Conservation (phyloP, 345 rosid species). For the Acer campestre region DNA sequence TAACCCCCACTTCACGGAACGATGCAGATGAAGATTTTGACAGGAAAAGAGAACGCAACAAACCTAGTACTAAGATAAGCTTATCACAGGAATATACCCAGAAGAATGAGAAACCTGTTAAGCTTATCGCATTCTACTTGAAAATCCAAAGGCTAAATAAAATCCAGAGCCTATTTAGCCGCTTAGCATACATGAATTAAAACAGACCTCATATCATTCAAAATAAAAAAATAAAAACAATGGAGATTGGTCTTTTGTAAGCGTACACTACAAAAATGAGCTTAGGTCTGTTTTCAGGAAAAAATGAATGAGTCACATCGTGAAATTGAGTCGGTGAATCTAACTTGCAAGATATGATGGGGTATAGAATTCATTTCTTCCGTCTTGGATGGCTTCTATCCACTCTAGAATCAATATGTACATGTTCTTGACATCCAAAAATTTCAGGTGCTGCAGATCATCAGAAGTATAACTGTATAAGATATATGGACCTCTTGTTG, state of each 20-base stretch:
- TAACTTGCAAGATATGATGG: background rate
- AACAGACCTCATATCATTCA: background rate
- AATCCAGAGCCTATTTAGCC: background rate
- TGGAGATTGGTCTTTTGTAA: no score
- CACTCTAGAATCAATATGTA: background rate
- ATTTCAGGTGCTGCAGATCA: background rate
- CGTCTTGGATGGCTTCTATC: background rate
- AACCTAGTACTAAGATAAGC: background rate
- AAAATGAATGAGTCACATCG: background rate
- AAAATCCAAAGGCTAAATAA: no score
- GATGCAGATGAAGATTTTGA: background rate
- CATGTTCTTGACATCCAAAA: background rate
- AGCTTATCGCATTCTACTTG: background rate
- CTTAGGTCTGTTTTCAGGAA: background rate
- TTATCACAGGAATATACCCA: background rate
- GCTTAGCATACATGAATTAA: background rate
- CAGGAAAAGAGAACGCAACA: background rate
- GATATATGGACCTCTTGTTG: background rate
- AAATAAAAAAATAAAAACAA: background rate
- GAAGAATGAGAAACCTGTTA: background rate
- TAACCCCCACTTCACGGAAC: background rate
- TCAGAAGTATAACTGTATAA: background rate
- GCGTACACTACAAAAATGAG: background rate
- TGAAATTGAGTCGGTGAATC: background rate
- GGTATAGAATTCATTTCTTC: background rate